These are phyloP conservation scores for Pelagomonas calceolata DNA, from an alignment of 108 stramenopile species.

Conservation along the genomic window DNA sequence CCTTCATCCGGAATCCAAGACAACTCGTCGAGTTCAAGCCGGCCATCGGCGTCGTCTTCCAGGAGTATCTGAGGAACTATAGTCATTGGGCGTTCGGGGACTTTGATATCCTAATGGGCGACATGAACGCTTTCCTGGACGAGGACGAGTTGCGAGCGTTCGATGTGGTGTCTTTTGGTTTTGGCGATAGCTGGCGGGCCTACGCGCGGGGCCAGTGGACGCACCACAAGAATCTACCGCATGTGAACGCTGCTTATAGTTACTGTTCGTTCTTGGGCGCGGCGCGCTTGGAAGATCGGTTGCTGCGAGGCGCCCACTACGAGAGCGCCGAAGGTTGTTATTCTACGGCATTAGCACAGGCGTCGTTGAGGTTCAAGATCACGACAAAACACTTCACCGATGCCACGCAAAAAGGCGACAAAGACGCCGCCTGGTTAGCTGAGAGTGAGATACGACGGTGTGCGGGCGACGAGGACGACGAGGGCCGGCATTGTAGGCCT, in stretches of 20 bases:
- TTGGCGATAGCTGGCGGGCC: slow-evolving; percentile 77
- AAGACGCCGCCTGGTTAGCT: neutral
- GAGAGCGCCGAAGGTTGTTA: slow-evolving; percentile 88
- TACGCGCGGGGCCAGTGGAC: slow-evolving; percentile 86
- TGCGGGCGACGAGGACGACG: neutral
- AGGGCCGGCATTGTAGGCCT: neutral
- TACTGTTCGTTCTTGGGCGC: neutral
- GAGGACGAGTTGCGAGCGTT: slow-evolving; percentile 51
- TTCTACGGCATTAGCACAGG: slow-evolving; percentile 48
- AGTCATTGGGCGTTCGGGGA: slow-evolving; percentile 89
- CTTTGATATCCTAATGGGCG: slow-evolving; percentile 80
- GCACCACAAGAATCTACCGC: slow-evolving; percentile 63
- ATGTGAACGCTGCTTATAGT: slow-evolving; percentile 7
- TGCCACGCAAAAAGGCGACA: slow-evolving; percentile 7
- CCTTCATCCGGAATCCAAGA: slow-evolving; percentile 54
- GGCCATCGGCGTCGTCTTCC: slow-evolving; percentile 76
- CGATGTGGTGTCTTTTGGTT: slow-evolving; percentile 81
- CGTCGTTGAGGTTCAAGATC: slow-evolving; percentile 69
- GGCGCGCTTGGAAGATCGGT: neutral
- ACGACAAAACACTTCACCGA: slow-evolving; percentile 75
- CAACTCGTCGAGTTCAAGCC: slow-evolving; percentile 88
- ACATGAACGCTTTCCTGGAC: slow-evolving; percentile 58
- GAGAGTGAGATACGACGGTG: neutral
- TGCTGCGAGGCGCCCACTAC: too few relatives aligned
- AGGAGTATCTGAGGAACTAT: slow-evolving; percentile 55